Percentiles rank a stretch among this genome's conserved stretches.
phyloP scores from a whole-genome alignment of 306 rosid genomes.

The Prunus mira region DNA sequence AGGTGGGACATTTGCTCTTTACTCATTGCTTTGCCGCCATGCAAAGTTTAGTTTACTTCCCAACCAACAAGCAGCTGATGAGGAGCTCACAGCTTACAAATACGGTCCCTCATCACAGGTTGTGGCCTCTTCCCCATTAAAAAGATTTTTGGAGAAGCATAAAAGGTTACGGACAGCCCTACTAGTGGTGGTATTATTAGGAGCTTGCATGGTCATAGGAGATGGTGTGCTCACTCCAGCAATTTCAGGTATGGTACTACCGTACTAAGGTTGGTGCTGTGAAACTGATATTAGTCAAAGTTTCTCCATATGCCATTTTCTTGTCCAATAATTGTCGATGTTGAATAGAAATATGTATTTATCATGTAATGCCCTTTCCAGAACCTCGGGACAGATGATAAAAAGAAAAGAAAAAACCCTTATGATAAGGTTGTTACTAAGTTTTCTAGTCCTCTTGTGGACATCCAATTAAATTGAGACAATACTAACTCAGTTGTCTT shows the following conservation, averaged over 20 bases:
- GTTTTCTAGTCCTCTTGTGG: background rate
- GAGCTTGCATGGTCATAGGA: conserved; percentile 89
- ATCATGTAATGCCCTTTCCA: background rate
- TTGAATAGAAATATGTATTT: background rate
- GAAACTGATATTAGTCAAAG: background rate
- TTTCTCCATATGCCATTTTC: background rate
- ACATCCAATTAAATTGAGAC: background rate
- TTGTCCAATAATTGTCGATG: background rate
- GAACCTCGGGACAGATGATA: background rate
- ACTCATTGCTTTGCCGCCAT: conserved; percentile 81
- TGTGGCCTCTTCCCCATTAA: conserved; percentile 47
- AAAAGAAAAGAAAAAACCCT: background rate
- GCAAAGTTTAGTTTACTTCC: conserved; percentile 84
- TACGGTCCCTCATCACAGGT: conserved; percentile 71
- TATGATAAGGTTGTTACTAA: background rate
- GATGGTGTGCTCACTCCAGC: conserved; percentile 93
- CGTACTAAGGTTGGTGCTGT: conserved; percentile 1
- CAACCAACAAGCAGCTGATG: conserved; percentile 90
- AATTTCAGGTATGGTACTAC: conserved; percentile 57
- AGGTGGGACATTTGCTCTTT: conserved; percentile 93
- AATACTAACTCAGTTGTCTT: background rate
- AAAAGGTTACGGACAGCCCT: conserved; percentile 65
- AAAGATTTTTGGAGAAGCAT: conserved; percentile 78
- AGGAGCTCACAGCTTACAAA: conserved; percentile 73
- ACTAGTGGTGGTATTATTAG: conserved; percentile 66